These are phyloP conservation scores for Cocos nucifera DNA, from an alignment of 176 grass and related monocot genomes.

Conservation along the genomic window DNA sequence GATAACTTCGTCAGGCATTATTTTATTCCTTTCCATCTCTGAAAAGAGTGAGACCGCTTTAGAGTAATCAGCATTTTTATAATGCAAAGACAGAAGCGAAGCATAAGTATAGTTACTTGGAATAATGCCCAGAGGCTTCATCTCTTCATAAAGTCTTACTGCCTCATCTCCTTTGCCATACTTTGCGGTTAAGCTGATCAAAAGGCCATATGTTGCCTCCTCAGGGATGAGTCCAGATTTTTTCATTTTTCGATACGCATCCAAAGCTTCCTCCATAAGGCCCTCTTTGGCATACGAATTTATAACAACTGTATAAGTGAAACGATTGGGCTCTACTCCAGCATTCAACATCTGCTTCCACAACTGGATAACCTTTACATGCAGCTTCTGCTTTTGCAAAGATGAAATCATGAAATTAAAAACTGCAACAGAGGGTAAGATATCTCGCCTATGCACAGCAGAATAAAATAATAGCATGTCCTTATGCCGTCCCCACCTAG, in stretches of 20 bases:
- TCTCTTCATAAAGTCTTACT: constrained; percentile 60
- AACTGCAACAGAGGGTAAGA: constrained; percentile 51
- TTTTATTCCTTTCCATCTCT: constrained; percentile 56
- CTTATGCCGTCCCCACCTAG: constrained; percentile 58
- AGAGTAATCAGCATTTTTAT: constrained; percentile 72
- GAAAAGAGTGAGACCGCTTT: constrained; percentile 67
- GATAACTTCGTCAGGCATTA: constrained; percentile 75
- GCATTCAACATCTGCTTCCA: constrained; percentile 66
- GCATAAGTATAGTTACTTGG: constrained; percentile 93
- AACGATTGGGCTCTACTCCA: constrained; percentile 42
- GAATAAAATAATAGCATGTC: constrained; percentile 88
- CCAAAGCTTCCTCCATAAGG: constrained; percentile 54
- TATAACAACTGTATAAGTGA: constrained; percentile 62
- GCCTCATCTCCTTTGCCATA: constrained; percentile 52
- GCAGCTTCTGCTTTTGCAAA: constrained; percentile 87
- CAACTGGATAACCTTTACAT: constrained; percentile 51
- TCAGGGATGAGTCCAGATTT: constrained; percentile 34
- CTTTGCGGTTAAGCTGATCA: constrained; percentile 60
- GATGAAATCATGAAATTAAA: constrained; percentile 94
- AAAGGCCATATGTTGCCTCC: constrained; percentile 44
- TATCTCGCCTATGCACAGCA: constrained; percentile 35
- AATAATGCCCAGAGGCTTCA: constrained; percentile 39
- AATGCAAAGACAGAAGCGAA: constrained; percentile 55
- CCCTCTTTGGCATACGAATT: constrained; percentile 46
- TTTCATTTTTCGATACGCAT: constrained; percentile 50